phyloP scores from a whole-genome alignment of 345 rosid genomes.

The Cardamine resedifolia region DNA sequence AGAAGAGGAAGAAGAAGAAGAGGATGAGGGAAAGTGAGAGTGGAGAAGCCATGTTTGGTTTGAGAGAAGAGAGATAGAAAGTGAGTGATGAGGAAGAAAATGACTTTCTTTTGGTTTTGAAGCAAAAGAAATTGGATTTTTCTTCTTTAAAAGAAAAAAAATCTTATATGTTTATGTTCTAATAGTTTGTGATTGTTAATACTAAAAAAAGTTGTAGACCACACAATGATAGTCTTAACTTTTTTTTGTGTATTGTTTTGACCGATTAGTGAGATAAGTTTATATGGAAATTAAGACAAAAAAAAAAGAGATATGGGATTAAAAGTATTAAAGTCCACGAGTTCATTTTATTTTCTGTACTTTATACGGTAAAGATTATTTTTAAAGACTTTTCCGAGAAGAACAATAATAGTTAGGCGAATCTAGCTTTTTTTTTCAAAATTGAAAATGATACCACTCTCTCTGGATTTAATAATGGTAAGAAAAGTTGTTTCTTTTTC shows the following conservation, averaged over 20 bases:
- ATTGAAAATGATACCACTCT: constrained; percentile 35
- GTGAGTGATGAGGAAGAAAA: constrained; percentile 33
- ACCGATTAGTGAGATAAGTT: background rate
- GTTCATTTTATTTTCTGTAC: constrained; percentile 8
- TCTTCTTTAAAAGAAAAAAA: background rate
- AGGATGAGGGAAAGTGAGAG: constrained; percentile 34
- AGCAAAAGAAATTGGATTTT: background rate
- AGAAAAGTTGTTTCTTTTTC: constrained; percentile 41
- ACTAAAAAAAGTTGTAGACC: background rate
- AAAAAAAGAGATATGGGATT: background rate
- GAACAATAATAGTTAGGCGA: constrained; percentile 34
- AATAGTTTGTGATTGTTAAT: background rate
- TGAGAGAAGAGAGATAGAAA: constrained; percentile 35
- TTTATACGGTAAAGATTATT: constrained; percentile 22
- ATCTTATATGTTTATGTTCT: background rate
- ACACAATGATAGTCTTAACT: background rate
- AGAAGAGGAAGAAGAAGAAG: constrained; percentile 33
- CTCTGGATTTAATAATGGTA: constrained; percentile 31
- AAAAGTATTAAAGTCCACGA: background rate
- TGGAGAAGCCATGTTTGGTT: constrained; percentile 50
- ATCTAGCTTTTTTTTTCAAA: constrained; percentile 24
- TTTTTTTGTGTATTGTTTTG: background rate
- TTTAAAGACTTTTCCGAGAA: constrained; percentile 34
- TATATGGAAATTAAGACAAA: background rate
- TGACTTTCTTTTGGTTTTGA: constrained; percentile 28